These are phyloP conservation scores for Thermomyces lanuginosus DNA, from an alignment of 2,329 filamentous ascomycete species.

Conservation along the genomic window DNA sequence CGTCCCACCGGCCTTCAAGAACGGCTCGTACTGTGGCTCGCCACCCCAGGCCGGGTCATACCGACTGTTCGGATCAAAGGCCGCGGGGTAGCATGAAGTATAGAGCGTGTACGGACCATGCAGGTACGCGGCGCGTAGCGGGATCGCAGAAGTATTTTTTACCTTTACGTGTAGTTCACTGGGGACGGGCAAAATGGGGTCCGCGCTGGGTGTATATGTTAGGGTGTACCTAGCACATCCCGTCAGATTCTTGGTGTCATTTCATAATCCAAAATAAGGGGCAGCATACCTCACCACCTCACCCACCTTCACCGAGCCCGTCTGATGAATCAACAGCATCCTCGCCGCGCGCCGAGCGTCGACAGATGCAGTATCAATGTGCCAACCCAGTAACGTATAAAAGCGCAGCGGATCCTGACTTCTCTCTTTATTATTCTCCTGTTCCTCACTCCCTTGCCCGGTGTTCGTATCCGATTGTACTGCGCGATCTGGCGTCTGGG, in stretches of 20 bases:
- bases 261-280: neutral
- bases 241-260: neutral
- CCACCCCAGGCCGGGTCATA: slow-evolving; percentile 55
- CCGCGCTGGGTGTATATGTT: slow-evolving; percentile 76
- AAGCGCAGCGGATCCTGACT: slow-evolving; percentile 14
- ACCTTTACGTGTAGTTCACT: slow-evolving; percentile 67
- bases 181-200: slow-evolving; percentile 79
- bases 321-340: slow-evolving; percentile 86
- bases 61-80: slow-evolving; percentile 68
- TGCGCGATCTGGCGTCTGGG: slow-evolving; percentile 22
- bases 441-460: no score
- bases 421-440: no score
- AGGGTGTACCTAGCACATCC: slow-evolving; percentile 47
- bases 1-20: slow-evolving; percentile 80
- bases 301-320: slow-evolving; percentile 81
- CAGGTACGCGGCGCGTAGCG: slow-evolving; percentile 84
- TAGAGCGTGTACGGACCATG: slow-evolving; percentile 90
- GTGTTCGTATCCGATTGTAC: slow-evolving; percentile 9
- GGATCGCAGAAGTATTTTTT: slow-evolving; percentile 80
- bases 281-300: slow-evolving; percentile 65
- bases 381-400: slow-evolving; percentile 22
- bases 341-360: slow-evolving; percentile 12
- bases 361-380: slow-evolving; percentile 9
- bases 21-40: slow-evolving; percentile 82
- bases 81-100: slow-evolving; percentile 67